A percentile compares a stretch with the other conserved stretches of the same genome.
These are phyloP conservation scores for Trametes cubensis DNA, from an alignment of 768 basidiomycete species.

Conservation along the genomic window DNA sequence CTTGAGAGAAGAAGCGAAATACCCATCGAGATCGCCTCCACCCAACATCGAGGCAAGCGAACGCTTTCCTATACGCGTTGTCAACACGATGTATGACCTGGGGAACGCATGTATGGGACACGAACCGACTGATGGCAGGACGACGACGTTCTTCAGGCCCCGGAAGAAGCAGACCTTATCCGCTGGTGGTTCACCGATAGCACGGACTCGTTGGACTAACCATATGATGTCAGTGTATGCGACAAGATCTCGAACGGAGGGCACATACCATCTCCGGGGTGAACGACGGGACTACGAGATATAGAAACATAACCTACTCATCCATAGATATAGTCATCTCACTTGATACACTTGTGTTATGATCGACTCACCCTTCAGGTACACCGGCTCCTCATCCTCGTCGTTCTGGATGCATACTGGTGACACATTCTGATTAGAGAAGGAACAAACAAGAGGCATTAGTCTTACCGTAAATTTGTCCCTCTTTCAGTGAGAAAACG, in stretches of 20 bases:
- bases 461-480: conserved; percentile 66
- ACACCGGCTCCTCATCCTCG: conserved; percentile 50
- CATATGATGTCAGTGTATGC: conserved; percentile 4
- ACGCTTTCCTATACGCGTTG: conserved; percentile 47
- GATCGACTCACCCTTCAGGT: conserved; percentile 58
- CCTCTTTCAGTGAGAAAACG: conserved; percentile 55
- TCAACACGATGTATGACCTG: background rate
- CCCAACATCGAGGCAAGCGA: conserved; percentile 71
- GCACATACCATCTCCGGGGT: conserved; percentile 70
- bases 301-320: conserved; percentile 39
- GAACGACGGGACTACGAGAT: conserved; percentile 72
- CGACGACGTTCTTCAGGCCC: conserved; percentile 69
- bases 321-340: too few species aligned
- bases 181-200: conserved; percentile 69
- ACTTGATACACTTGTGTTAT: background rate
- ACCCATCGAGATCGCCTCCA: conserved; percentile 85
- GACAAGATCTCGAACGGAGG: background rate
- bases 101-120: conserved; percentile 4
- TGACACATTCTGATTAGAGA: background rate
- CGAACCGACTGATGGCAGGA: conserved; percentile 65
- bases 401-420: conserved; percentile 63
- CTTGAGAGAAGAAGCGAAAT: conserved; percentile 21
- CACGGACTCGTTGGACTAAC: conserved; percentile 68
- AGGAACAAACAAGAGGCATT: background rate
- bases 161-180: conserved; percentile 58